A percentile compares a stretch with the other conserved stretches of the same genome.
Conservation (phyloP, 306 rosid species). For the Alnus rubra region DNA sequence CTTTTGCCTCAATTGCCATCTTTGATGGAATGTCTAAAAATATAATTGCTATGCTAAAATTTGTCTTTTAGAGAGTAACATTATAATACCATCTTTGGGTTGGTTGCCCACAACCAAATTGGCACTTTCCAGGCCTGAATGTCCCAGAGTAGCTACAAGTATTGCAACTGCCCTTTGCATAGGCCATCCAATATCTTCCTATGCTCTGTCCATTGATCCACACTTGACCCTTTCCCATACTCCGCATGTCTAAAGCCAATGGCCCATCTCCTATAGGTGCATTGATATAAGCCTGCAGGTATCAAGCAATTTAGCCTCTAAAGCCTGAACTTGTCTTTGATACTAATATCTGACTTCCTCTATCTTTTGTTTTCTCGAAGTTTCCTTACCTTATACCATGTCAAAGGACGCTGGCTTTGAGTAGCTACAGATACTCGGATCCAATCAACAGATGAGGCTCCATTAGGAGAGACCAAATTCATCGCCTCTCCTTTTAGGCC, state of each 20-base stretch:
- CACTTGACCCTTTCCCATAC: conserved; percentile 97
- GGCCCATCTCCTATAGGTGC: conserved; percentile 76
- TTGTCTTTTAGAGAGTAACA: not conserved
- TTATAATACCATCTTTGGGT: conserved; percentile 78
- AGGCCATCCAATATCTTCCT: conserved; percentile 94
- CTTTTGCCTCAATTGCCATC: not conserved
- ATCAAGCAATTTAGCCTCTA: conserved; percentile 21
- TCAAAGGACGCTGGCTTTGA: conserved; percentile 55
- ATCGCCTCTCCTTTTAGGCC: conserved; percentile 85
- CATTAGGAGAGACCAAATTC: conserved; percentile 69
- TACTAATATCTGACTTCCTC: not conserved
- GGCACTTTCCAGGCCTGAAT: conserved; percentile 58
- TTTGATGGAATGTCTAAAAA: not conserved
- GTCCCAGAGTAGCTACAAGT: conserved; percentile 74
- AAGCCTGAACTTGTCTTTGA: not conserved
- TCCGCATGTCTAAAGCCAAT: conserved; percentile 78
- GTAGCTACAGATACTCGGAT: conserved; percentile 50
- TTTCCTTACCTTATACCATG: conserved; percentile 80
- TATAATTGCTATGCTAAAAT: not conserved
- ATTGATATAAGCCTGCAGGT: conserved; percentile 72
- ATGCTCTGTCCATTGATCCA: conserved; percentile 98
- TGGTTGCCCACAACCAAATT: conserved; percentile 84
- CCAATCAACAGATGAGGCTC: conserved; percentile 76
- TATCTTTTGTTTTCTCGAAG: not conserved
- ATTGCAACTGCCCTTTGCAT: conserved; percentile 75